These are phyloP conservation scores for Eucalyptus rudis DNA, from an alignment of 345 rosid species.

Conservation along the genomic window DNA sequence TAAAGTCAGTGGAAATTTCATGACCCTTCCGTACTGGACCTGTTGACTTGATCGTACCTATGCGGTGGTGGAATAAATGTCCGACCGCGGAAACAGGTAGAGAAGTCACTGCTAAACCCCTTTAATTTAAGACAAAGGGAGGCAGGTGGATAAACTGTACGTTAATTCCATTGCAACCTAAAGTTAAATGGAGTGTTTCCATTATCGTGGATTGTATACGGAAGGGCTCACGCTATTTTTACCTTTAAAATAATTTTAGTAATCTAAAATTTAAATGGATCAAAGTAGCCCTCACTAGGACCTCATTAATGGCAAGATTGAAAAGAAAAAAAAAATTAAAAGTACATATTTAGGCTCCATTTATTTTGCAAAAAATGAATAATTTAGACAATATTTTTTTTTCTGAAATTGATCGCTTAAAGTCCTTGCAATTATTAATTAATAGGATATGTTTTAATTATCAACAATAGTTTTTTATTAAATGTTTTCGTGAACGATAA, in stretches of 20 bases:
- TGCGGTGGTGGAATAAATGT: not conserved
- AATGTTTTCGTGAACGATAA: fast-evolving
- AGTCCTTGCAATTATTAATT: no score
- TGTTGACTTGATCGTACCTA: not conserved
- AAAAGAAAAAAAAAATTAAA: no score
- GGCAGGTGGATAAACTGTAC: not conserved
- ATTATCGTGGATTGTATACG: not conserved
- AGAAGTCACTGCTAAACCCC: not conserved
- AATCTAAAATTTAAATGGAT: not conserved
- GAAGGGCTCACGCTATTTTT: not conserved
- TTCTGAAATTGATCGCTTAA: no score
- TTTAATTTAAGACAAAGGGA: not conserved
- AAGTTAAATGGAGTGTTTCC: not conserved
- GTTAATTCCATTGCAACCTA: not conserved
- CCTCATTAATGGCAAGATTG: not conserved
- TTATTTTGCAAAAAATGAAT: no score
- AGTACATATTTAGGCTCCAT: no score
- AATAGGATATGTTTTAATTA: no score
- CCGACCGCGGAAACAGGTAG: not conserved
- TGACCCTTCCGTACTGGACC: not conserved
- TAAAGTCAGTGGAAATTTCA: not conserved
- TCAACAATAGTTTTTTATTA: no score
- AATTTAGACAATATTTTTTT: no score
- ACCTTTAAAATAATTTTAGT: not conserved
- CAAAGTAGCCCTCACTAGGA: not conserved